Evolutionary conservation across 495 filamentous ascomycete genomes (phyloP), one percentile per base, ranked within the genome.

Genomic region (Hyaloscypha hepaticicola): DNA sequence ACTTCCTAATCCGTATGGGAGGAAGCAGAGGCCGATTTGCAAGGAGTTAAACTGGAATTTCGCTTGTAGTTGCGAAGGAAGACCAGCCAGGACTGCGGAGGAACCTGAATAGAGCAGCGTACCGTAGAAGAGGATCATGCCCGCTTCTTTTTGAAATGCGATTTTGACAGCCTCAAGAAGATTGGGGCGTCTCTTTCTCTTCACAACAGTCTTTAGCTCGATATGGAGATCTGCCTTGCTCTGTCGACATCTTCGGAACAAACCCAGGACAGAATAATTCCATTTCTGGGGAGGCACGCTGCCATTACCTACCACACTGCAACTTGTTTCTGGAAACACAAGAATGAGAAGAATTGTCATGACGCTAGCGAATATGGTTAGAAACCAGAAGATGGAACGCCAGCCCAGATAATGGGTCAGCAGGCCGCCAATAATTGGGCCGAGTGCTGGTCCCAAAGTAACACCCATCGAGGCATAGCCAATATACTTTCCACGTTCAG

Each of bases 291-390:
- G 73, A 0, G 80, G 80, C 1, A 85, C 76, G 3, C 79, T 83
- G 19, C 89, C 89, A 69, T 91, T 87, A 0, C 87, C 88, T 0
- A 91, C 89, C 3, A 92, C 81, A 11, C 82, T 85, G 12, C 89
- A 78, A 58, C 80, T 81, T 5, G 88, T 92, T 73, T 91, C 56
- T 45, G 56, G 56, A 12, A 58, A 9, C 3, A 45, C 16, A 16
- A 58, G 31, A 31, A 45, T 8, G n/a, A 29, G n/a, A 21, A 45
- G n/a, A 3, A 31, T 12, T 2, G 19, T 29, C 31, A 41, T 25
- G 4, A 25, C 31, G 31, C 19, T 21, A 24, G 29, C 12, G 33
- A 45, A 25, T 2, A 38, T 58, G 24, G n/a, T 25, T 16, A 58
- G 29, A 16, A 38, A 56, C 53, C 26, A 56, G 53, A 56, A 56